Conservation (phyloP, 345 rosid species). For the Syzygium aqueum region DNA sequence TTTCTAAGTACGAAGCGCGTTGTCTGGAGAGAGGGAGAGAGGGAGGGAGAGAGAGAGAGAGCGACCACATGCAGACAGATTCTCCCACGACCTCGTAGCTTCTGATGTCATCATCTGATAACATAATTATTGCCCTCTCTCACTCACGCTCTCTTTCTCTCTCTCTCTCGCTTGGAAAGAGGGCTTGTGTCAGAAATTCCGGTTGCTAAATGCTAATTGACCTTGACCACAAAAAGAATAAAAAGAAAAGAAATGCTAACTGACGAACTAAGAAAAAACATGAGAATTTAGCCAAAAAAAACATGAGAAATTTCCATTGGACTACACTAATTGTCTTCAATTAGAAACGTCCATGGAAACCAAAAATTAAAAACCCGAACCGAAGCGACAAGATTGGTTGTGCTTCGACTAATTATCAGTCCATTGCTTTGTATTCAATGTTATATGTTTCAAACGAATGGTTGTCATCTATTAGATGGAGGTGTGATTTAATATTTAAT, state of each 20-base stretch:
- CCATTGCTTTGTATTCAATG: neutral
- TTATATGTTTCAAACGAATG: too few species aligned
- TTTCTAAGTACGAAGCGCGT: neutral
- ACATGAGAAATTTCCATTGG: neutral
- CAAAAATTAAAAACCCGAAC: rapidly evolving
- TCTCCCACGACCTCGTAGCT: neutral
- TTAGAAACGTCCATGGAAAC: neutral
- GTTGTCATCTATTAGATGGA: too few species aligned
- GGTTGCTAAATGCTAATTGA: neutral
- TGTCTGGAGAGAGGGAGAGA: neutral
- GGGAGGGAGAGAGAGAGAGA: neutral
- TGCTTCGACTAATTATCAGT: neutral
- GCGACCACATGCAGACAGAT: neutral
- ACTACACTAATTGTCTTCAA: neutral
- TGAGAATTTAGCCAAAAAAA: neutral
- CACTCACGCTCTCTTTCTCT: neutral
- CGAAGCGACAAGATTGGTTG: neutral
- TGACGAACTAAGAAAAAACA: neutral
- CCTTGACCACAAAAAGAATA: neutral
- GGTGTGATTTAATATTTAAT: too few species aligned
- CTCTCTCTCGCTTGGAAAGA: neutral
- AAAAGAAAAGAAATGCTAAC: neutral
- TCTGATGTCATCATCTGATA: too few species aligned
- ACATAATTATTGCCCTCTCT: too few species aligned
- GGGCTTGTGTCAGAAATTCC: neutral